Evolutionary conservation across 1,139 yeast genomes (phyloP), one percentile per base, ranked within the genome.

Genomic region (Scheffersomyces parashehatae): DNA sequence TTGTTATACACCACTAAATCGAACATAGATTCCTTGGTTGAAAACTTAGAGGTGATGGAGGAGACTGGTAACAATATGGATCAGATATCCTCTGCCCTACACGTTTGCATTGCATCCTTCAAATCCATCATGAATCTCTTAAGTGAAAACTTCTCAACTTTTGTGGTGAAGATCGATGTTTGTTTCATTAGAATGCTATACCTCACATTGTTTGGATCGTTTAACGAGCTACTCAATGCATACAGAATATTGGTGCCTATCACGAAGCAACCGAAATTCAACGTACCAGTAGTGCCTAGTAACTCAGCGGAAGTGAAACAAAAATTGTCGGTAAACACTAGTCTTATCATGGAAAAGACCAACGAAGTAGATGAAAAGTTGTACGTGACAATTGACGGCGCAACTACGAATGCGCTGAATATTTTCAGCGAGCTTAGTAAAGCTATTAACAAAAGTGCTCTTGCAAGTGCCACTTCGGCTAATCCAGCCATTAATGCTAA

Each of bases 381-480:
- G 42, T 88, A 85, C 55, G 84, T 81, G 36, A 79, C 93, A n/a
- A 78, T 91, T 36, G 80, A 76, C 36, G 75, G 79, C 29, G 95
- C 97, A 0, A 82, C 91, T 1, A 71, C 79, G 35, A 83, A 87
- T 47, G 95, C 97, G 0, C 89, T 85, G 54, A 79, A 81, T 6
- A 97, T 90, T 2, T 82, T 89, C 55, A 77, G 85, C 13, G 95
- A 88, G 55, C 68, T 91, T 44, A 88, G 89, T 20, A 79, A 80
- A 45, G 91, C 95, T 0, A 82, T 91, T 37, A 77, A 87, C 16
- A 82, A 83, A 52, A 81, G 85, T 52, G 95, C 95, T 0, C 67
- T 79, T 28, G 82, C 82, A 0, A 67, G 77, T 29, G 66, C 58
- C 41, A 60, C 65, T 11, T 48, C 56, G 36, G 50, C 54, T 6